A percentile compares a stretch with the other conserved stretches of the same genome.
These are phyloP conservation scores for Xylaria sp. DNA, from an alignment of 2,329 filamentous ascomycete species.

Conservation along the genomic window DNA sequence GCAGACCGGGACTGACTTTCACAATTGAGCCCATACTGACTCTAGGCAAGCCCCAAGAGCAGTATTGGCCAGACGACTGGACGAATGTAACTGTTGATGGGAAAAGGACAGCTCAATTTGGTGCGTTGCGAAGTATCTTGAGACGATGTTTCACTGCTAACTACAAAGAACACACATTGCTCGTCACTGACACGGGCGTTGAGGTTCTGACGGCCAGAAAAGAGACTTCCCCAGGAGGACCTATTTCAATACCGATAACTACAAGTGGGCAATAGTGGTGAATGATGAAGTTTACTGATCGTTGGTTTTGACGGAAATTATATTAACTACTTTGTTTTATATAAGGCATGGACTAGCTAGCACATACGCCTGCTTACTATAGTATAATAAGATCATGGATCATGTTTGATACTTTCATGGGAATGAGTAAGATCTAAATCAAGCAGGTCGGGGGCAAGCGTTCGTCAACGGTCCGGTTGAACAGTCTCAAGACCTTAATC, in stretches of 20 bases:
- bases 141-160: not conserved
- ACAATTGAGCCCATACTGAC: constrained; percentile 99
- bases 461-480: too few species aligned
- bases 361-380: too few species aligned
- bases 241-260: constrained; percentile 65
- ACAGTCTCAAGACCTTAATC: too few species aligned
- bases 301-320: not conserved
- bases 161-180: constrained; percentile 76
- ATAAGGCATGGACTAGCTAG: too few species aligned
- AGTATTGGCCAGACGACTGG: constrained; percentile 99
- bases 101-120: constrained; percentile 90
- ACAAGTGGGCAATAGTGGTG: constrained; percentile 23
- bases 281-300: not conserved
- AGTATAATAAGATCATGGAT: too few species aligned
- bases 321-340: not conserved
- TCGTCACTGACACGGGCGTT: constrained; percentile 86
- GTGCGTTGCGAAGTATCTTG: constrained; percentile 59
- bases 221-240: constrained; percentile 80
- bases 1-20: constrained; percentile 97
- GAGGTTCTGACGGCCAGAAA: constrained; percentile 83
- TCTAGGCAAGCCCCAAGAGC: constrained; percentile 86
- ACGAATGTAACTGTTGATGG: constrained; percentile 94
- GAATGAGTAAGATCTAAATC: too few species aligned
- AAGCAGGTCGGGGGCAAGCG: too few species aligned
- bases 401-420: too few species aligned